These are phyloP conservation scores for Botrytis byssoidea DNA, from an alignment of 2,329 filamentous ascomycete genomes.

Conservation along the genomic window DNA sequence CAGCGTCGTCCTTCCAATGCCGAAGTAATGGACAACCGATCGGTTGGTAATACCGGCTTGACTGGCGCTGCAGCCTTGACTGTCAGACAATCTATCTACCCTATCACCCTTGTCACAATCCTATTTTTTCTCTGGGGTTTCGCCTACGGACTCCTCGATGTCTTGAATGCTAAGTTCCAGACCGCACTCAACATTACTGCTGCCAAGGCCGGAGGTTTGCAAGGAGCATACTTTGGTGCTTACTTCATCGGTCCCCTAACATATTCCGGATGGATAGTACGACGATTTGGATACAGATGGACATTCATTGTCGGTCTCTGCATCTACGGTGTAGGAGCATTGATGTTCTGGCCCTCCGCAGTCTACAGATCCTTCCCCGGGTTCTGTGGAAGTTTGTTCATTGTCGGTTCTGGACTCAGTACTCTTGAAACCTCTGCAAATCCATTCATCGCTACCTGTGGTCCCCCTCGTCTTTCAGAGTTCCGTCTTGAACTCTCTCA, in stretches of 20 bases:
- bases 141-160: constrained; percentile 81
- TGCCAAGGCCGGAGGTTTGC: constrained; percentile 61
- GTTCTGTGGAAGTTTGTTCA: constrained; percentile 48
- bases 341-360: constrained; percentile 81
- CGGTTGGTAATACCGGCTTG: background rate
- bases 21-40: background rate
- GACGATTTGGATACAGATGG: constrained; percentile 72
- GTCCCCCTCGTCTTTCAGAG: constrained; percentile 70
- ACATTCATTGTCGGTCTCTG: constrained; percentile 75
- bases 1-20: background rate
- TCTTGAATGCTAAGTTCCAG: constrained; percentile 60
- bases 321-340: constrained; percentile 71
- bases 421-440: constrained; percentile 80
- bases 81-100: constrained; percentile 19
- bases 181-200: constrained; percentile 60
- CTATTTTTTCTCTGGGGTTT: constrained; percentile 21
- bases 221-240: constrained; percentile 68
- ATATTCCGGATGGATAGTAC: constrained; percentile 65
- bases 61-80: constrained; percentile 11
- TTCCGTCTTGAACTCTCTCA: constrained; percentile 73
- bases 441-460: constrained; percentile 68
- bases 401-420: constrained; percentile 72
- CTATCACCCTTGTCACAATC: constrained; percentile 20
- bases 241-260: constrained; percentile 68
- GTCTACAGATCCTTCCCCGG: constrained; percentile 43